A percentile compares a stretch with the other conserved stretches of the same genome.
phyloP scores from a whole-genome alignment of 1,139 yeast genomes.

The Hanseniaspora sp. region DNA sequence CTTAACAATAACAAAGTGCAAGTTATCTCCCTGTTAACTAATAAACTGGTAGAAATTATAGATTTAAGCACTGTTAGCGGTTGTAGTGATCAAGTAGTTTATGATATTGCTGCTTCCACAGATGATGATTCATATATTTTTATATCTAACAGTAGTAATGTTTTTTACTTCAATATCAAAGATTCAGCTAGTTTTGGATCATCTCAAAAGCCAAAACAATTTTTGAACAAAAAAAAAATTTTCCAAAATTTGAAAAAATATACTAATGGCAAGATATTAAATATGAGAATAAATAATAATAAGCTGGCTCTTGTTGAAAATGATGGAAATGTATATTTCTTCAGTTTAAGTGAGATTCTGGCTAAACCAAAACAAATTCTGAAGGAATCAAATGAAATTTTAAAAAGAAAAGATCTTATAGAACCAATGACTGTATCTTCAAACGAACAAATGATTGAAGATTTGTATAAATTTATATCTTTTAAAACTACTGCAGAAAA shows the following conservation, averaged over 20 bases:
- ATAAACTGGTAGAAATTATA: constrained; percentile 55
- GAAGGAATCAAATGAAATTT: not conserved
- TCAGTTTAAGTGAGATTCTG: constrained; percentile 1
- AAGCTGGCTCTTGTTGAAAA: constrained; percentile 8
- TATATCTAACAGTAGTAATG: constrained; percentile 24
- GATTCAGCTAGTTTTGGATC: not conserved
- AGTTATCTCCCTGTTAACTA: constrained; percentile 75
- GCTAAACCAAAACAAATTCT: not conserved
- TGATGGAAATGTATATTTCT: constrained; percentile 8
- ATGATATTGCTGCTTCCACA: constrained; percentile 43
- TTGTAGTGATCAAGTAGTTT: constrained; percentile 24
- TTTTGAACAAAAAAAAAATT: not conserved
- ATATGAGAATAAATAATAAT: not conserved
- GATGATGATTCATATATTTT: constrained; percentile 34
- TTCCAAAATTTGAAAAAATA: not conserved
- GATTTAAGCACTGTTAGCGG: not conserved
- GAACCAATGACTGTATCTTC: not conserved
- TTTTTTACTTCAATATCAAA: constrained; percentile 2
- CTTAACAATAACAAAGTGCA: constrained; percentile 58
- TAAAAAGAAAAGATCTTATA: not conserved
- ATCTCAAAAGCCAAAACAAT: not conserved
- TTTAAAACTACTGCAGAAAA: constrained; percentile 11
- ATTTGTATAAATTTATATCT: constrained; percentile 8
- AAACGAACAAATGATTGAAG: constrained; percentile 9
- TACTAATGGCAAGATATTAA: not conserved